phyloP scores from a whole-genome alignment of 2,329 filamentous ascomycete species.

The Berkeleyomyces rouxiae region DNA sequence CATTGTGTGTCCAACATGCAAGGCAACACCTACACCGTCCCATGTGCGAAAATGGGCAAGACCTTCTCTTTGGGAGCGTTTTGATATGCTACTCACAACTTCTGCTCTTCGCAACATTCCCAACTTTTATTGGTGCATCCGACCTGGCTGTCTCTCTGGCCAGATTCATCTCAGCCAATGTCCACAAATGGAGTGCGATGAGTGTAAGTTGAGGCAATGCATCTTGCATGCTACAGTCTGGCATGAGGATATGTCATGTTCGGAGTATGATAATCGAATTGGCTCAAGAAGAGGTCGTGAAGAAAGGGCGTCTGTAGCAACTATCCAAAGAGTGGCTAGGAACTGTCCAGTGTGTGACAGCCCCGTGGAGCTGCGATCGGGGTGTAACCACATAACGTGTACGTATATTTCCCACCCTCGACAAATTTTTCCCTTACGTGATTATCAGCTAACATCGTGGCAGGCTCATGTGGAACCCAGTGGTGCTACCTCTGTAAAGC shows the following conservation, averaged over 20 bases:
- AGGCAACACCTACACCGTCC: background rate
- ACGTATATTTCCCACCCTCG: conserved; percentile 14
- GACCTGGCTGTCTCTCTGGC: conserved; percentile 22
- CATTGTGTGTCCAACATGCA: conserved; percentile 5
- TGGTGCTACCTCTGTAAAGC: conserved; percentile 26
- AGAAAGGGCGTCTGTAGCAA: conserved; percentile 22
- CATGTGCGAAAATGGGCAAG: conserved; percentile 5
- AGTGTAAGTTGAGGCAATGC: conserved; percentile 21
- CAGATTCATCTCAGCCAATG: conserved; percentile 22
- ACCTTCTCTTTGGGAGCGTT: conserved; percentile 15
- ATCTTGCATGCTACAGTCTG: conserved; percentile 23
- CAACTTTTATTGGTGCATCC: conserved; percentile 25
- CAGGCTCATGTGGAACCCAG: conserved; percentile 23
- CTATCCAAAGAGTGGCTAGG: conserved; percentile 21
- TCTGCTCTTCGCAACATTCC: conserved; percentile 18
- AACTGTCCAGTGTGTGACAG: conserved; percentile 23
- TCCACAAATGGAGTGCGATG: conserved; percentile 20
- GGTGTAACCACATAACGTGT: conserved; percentile 28
- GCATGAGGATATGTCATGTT: conserved; percentile 24
- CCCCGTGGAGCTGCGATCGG: conserved; percentile 22
- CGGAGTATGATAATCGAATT: conserved; percentile 22
- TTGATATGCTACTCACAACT: conserved; percentile 22
- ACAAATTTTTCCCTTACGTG: background rate
- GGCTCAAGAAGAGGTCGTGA: conserved; percentile 16
- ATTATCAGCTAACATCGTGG: background rate